phyloP scores from a whole-genome alignment of 768 basidiomycete species.

The Lactifluus pinguis region DNA sequence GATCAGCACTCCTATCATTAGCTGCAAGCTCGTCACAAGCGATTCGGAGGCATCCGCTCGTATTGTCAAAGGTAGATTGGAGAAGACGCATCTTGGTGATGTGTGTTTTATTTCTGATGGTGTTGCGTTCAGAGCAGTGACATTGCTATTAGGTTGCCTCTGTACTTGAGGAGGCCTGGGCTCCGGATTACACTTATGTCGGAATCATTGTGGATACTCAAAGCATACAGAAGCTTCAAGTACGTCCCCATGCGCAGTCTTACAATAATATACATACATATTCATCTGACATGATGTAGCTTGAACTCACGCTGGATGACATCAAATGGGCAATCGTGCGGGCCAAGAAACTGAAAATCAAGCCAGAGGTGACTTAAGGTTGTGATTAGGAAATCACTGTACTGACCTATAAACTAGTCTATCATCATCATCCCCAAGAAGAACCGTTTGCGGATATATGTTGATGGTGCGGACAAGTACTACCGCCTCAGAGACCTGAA shows the following conservation, averaged over 20 bases:
- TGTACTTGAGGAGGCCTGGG: slow-evolving; percentile 94
- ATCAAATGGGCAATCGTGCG: slow-evolving; percentile 86
- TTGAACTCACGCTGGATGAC: slow-evolving; percentile 88
- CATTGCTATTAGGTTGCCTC: slow-evolving; percentile 60
- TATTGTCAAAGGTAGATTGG: slow-evolving; percentile 92
- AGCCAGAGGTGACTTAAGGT: slow-evolving; percentile 52
- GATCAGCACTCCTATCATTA: slow-evolving; percentile 98
- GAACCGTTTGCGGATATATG: slow-evolving; percentile 68
- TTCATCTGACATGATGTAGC: slow-evolving; percentile 33
- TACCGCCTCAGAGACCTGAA: slow-evolving; percentile 82
- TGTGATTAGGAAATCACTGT: not conserved
- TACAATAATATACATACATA: not conserved
- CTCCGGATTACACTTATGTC: slow-evolving; percentile 84
- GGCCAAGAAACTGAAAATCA: slow-evolving; percentile 87
- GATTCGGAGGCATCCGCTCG: slow-evolving; percentile 91
- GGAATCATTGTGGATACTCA: slow-evolving; percentile 86
- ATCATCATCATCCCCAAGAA: slow-evolving; percentile 70
- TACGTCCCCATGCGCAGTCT: slow-evolving; percentile 23
- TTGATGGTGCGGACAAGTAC: slow-evolving; percentile 71
- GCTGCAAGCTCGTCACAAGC: slow-evolving; percentile 80
- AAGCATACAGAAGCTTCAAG: slow-evolving; percentile 84
- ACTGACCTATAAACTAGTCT: slow-evolving; percentile 34
- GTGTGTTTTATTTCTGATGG: slow-evolving; percentile 36
- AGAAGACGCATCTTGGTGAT: slow-evolving; percentile 91
- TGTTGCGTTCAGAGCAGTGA: not conserved